Base-by-base conservation (phyloP, 1,284 basidiomycete genomes). In the Austroboletus olivaceoglutinosus region DNA sequence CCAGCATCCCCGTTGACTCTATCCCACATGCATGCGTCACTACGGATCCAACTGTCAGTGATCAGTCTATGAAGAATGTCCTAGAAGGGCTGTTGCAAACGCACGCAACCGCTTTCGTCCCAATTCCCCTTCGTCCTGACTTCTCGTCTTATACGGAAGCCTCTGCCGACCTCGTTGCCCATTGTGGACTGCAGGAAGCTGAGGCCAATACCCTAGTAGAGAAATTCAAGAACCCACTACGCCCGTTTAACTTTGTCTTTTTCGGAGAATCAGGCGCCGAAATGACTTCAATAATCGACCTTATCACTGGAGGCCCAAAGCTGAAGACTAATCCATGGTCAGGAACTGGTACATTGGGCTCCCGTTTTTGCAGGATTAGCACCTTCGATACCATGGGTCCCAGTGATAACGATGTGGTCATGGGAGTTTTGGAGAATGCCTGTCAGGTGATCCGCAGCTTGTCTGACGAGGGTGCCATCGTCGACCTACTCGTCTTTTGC, bases 401-500 rank as follows among this genome's bases (percentile, higher is more conserved):
- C 44, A 5, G 19, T 12, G 15, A 34, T 10, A 36, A 37, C 7
- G 22, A 42, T 16, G 13, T 12, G 5, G 27, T 8, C 22, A 25
- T 11, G 31, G 10, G 43, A 2, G 47, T 48, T 9, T n/a, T 29
- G 2, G 5, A 37, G 22, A 41, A 22, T n/a, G 43, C 43, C 1
- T 23, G 12, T 7, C 18, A 12, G 5, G 43, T 58, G 19, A 30
- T 56, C 25, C 46, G n/a, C 4, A 6, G 23, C 19, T 18, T 58
- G 23, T 31, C 15, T 4, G 1, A 1, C 29, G n/a, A 29, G 1
- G 58, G 48, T 5, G 62, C 25, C 8, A 2, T 63, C 6, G 41
- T 72, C 15, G 61, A 54, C 60, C 33, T 72, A 11, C 58, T 72
- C 18, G 56, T 71, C 68, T 66, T 37, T 59, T 59, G 18, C 57